Evolutionary conservation across 352 stramenopile species (phyloP).

Genomic region (Phytophthora hibernalis): DNA sequence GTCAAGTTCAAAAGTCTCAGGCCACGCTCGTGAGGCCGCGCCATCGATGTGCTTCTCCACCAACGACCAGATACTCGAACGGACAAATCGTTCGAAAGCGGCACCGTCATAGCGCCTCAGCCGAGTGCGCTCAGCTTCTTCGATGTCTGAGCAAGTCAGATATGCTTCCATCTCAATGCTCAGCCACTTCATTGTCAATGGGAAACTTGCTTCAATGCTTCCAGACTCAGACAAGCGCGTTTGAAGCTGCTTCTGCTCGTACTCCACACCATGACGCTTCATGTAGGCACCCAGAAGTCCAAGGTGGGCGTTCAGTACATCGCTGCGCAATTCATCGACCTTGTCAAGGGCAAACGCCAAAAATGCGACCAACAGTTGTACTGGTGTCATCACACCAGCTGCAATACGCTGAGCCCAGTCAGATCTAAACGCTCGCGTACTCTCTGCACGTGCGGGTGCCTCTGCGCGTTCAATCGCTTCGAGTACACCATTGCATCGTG

Average conservation of each 20-base stretch:
- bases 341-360: conserved; percentile 73
- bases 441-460: conserved; percentile 54
- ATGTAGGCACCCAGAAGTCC: conserved; percentile 63
- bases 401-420: conserved; percentile 40
- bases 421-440: conserved; percentile 49
- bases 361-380: conserved; percentile 62
- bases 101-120: conserved; percentile 39
- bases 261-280: conserved; percentile 62
- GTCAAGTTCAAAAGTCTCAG: conserved; percentile 73
- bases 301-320: conserved; percentile 70
- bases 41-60: conserved; percentile 65
- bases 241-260: conserved; percentile 68
- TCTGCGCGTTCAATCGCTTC: conserved; percentile 57
- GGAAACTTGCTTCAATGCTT: conserved; percentile 35
- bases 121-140: conserved; percentile 24
- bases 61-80: conserved; percentile 52
- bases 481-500: conserved; percentile 52
- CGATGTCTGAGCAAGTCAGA: conserved; percentile 31
- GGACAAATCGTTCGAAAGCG: conserved; percentile 59
- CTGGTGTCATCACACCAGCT: conserved; percentile 23
- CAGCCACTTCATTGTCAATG: conserved; percentile 64
- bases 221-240: conserved; percentile 35
- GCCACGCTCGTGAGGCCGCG: conserved; percentile 46
- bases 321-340: conserved; percentile 66
- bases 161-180: conserved; percentile 42